phyloP scores from a whole-genome alignment of 495 filamentous ascomycete genomes.

The Mycothermus thermophilus region DNA sequence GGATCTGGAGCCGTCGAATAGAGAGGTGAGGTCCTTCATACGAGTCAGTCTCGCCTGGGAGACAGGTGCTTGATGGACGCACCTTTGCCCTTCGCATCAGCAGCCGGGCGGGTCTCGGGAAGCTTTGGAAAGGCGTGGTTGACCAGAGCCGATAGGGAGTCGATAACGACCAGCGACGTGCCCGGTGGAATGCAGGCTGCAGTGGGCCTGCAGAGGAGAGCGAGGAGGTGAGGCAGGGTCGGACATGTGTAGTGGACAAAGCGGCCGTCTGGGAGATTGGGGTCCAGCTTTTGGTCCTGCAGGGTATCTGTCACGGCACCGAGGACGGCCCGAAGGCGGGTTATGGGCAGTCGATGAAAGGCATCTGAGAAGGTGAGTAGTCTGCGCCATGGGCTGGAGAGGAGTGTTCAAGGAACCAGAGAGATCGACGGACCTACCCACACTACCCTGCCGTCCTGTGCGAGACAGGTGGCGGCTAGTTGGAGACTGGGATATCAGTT shows the following conservation, averaged over 20 bases:
- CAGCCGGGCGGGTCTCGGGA: conserved; percentile 9
- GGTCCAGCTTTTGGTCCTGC: too few species aligned
- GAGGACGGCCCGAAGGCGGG: conserved; percentile 13
- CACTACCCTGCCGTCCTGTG: conserved; percentile 49
- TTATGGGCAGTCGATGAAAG: conserved; percentile 19
- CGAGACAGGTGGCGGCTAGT: conserved; percentile 48
- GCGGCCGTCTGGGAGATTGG: conserved; percentile 2
- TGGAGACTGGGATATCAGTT: conserved; percentile 42
- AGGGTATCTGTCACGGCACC: too few species aligned
- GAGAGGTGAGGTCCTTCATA: conserved; percentile 20
- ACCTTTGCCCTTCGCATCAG: conserved; percentile 17
- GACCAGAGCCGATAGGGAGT: conserved; percentile 61
- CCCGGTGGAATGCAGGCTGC: conserved; percentile 41
- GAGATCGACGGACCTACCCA: conserved; percentile 63
- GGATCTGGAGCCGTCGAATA: conserved; percentile 27
- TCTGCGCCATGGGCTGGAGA: too few species aligned
- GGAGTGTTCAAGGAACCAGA: conserved; percentile 3
- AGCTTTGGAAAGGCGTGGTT: conserved; percentile 53
- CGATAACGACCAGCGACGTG: conserved; percentile 58
- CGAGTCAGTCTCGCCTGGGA: conserved; percentile 4
- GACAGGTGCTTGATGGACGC: not conserved
- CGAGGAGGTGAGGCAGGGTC: conserved; percentile 62
- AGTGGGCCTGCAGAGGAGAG: conserved; percentile 51
- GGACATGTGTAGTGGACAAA: conserved; percentile 28
- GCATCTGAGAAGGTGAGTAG: too few species aligned